Evolutionary conservation across 345 rosid species (phyloP).

Genomic region (Triadica sebifera): DNA sequence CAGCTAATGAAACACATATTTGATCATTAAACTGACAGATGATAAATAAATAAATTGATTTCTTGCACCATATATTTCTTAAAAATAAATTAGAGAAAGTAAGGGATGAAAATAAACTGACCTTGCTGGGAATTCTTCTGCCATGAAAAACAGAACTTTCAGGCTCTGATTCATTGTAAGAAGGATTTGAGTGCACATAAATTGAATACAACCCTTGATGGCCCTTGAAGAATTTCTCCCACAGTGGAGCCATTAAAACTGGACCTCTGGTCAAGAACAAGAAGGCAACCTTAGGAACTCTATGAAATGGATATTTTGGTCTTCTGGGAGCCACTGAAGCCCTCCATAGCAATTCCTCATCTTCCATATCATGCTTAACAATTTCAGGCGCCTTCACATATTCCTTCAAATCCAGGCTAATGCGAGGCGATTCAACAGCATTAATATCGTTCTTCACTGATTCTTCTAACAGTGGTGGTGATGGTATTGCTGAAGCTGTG

Average conservation of each 20-base stretch:
- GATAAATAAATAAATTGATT: no score
- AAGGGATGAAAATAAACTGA: conserved; percentile 12
- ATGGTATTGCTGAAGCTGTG: background rate
- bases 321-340: conserved; percentile 46
- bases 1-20: no score
- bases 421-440: background rate
- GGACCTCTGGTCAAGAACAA: conserved; percentile 67
- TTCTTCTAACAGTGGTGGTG: background rate
- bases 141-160: conserved; percentile 51
- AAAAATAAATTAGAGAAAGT: no score
- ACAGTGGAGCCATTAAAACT: conserved; percentile 60
- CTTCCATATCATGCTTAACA: conserved; percentile 53
- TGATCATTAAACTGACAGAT: no score
- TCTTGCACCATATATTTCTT: no score
- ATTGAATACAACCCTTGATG: conserved; percentile 60
- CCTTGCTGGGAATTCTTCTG: conserved; percentile 77
- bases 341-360: conserved; percentile 52
- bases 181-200: conserved; percentile 70
- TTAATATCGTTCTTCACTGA: background rate
- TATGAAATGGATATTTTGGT: conserved; percentile 37
- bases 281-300: conserved; percentile 60
- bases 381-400: conserved; percentile 32
- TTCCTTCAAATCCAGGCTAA: conserved; percentile 30
- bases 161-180: conserved; percentile 38
- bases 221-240: conserved; percentile 73